Evolutionary conservation across 2,329 filamentous ascomycete species (phyloP), one percentile per base, ranked within the genome.

Genomic region (Beauveria medogensis): DNA sequence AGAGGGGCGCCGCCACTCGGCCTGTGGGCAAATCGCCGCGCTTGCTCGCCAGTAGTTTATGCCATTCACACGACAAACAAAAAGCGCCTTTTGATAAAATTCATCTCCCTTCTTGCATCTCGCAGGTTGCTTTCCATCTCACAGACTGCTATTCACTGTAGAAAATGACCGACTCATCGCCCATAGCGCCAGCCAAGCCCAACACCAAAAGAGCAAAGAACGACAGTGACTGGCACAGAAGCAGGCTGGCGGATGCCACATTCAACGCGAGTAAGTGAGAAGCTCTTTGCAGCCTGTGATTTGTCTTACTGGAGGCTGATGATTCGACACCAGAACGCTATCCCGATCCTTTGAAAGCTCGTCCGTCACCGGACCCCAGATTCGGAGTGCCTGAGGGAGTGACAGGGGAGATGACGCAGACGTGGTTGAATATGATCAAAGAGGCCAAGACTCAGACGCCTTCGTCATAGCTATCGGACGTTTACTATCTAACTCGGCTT

Each of bases 291-390:
- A 8, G 8, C 10, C 3, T 6, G 5, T n/a, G 9, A 2, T 30
- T 12, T 22, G 2, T 9, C 26, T 20, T 6, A 5, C 8, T 9
- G 22, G 16, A 18, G 53, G 20, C 64, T 70, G 40, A 68, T 60
- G 20, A 65, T 56, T 34, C 46, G 16, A 26, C 44, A 52, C 72
- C 72, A 73, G 77, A 43, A 4, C 59, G 59, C 26, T 80, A 78
- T 56, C 74, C 75, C 8, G 80, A 83, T 62, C 80, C 81, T 37
- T 70, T 83, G 60, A 65, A 73, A 16, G 73, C 75, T 26, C 72
- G 75, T 26, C 65, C 71, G 52, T 65, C 68, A 3, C 60, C 72
- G 4, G 68, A 67, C 61, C 64, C 74, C 55, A 65, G 70, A 61
- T 65, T 72, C 63, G 71, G 73, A 57, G 9, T 22, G 12, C 75